A percentile compares a stretch with the other conserved stretches of the same genome.
phyloP scores from a whole-genome alignment of 441 rosid species.

The Syzygium syzygioides region DNA sequence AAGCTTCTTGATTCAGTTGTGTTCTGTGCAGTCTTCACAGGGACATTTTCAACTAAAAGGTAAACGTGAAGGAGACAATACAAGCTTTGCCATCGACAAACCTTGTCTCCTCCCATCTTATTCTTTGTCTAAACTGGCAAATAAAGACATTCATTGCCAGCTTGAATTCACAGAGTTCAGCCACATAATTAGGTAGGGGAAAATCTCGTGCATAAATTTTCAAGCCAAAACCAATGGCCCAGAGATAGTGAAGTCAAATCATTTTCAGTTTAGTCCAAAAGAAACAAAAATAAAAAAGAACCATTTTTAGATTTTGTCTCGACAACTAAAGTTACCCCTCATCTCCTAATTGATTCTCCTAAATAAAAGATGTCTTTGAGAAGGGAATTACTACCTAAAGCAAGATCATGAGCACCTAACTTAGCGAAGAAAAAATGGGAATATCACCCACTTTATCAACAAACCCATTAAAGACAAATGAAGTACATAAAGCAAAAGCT shows the following conservation, averaged over 20 bases:
- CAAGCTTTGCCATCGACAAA: not conserved
- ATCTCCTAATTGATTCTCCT: not conserved
- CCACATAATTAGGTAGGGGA: not conserved
- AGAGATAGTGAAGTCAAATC: not conserved
- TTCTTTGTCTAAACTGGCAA: not conserved
- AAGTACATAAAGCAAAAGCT: not conserved
- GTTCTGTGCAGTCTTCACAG: not conserved
- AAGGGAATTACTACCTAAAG: conserved; percentile 6
- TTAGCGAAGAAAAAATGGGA: not conserved
- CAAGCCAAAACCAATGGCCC: not conserved
- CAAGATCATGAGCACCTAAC: conserved; percentile 11
- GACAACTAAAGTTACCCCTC: not conserved
- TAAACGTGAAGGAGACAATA: not conserved
- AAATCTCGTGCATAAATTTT: not conserved
- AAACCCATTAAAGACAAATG: not conserved
- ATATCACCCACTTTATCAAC: not conserved
- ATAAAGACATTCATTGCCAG: not conserved
- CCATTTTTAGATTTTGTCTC: not conserved
- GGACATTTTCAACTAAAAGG: not conserved
- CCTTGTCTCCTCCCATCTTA: not conserved
- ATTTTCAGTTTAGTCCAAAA: not conserved
- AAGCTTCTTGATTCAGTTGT: not conserved
- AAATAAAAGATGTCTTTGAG: not conserved
- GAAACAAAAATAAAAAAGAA: not conserved
- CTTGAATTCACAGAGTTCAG: not conserved